Evolutionary conservation across 169 alveolate species (phyloP).

Genomic region (Cryptosporidium bovis): DNA sequence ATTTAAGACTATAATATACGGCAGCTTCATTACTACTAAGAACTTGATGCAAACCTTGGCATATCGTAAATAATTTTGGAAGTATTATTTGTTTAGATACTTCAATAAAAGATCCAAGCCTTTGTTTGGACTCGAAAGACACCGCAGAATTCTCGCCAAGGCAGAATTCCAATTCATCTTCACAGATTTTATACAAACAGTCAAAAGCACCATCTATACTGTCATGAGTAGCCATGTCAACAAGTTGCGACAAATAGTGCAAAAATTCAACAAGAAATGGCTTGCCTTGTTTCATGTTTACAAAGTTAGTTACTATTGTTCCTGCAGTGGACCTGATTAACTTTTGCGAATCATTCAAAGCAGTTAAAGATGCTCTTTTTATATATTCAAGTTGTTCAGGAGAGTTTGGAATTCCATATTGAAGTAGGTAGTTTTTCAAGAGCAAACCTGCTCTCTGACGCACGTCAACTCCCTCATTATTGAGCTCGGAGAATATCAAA

Average conservation of each 20-base stretch:
- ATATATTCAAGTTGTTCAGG: slow-evolving; percentile 74
- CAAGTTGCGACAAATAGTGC: slow-evolving; percentile 77
- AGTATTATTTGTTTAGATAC: slow-evolving; percentile 45
- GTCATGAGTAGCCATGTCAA: slow-evolving; percentile 79
- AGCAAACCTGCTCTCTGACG: slow-evolving; percentile 85
- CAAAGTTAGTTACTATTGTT: slow-evolving; percentile 80
- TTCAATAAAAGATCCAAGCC: slow-evolving; percentile 32
- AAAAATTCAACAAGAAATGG: slow-evolving; percentile 81
- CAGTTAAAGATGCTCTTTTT: slow-evolving; percentile 67
- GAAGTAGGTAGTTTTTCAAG: slow-evolving; percentile 79
- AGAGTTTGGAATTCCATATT: slow-evolving; percentile 74
- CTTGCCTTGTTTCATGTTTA: slow-evolving; percentile 80
- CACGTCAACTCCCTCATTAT: slow-evolving; percentile 76
- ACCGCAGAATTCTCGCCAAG: slow-evolving; percentile 68
- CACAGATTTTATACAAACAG: slow-evolving; percentile 79
- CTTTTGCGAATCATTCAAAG: slow-evolving; percentile 76
- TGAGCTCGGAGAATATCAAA: slow-evolving; percentile 29
- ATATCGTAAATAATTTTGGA: slow-evolving; percentile 37
- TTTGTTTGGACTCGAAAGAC: slow-evolving; percentile 17
- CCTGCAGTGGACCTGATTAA: slow-evolving; percentile 83
- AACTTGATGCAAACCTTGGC: slow-evolving; percentile 48
- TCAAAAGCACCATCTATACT: slow-evolving; percentile 82
- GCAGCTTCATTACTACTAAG: slow-evolving; percentile 42
- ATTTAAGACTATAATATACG: slow-evolving; percentile 18
- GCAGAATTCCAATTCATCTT: slow-evolving; percentile 78